These are phyloP conservation scores for Paecilomyces niveus DNA, from an alignment of 2,329 filamentous ascomycete genomes.

Conservation along the genomic window DNA sequence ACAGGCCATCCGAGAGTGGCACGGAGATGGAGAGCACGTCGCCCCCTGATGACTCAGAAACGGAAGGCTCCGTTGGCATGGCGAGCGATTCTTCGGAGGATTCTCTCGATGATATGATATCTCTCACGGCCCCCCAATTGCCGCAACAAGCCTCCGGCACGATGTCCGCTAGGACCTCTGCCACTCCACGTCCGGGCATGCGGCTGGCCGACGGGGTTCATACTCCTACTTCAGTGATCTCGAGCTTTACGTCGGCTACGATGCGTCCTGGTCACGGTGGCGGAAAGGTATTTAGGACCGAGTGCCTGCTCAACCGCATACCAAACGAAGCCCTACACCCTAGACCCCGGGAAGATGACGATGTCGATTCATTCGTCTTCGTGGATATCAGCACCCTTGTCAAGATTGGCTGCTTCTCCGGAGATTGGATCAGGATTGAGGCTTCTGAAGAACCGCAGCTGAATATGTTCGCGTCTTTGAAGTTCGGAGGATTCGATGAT, in stretches of 20 bases:
- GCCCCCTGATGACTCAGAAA: constrained; percentile 56
- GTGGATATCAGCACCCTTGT: constrained; percentile 81
- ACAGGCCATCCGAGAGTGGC: constrained; percentile 44
- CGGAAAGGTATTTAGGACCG: constrained; percentile 76
- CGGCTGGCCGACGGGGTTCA: constrained; percentile 66
- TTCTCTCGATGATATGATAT: constrained; percentile 89
- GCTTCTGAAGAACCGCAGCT: constrained; percentile 60
- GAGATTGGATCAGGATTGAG: constrained; percentile 90
- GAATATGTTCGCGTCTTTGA: constrained; percentile 55
- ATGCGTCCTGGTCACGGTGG: constrained; percentile 64
- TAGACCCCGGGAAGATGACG: constrained; percentile 74
- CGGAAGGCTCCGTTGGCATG: constrained; percentile 38
- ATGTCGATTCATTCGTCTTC: constrained; percentile 78
- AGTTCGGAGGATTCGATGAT: constrained; percentile 46
- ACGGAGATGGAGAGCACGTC: constrained; percentile 48
- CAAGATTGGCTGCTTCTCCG: constrained; percentile 92
- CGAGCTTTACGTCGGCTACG: constrained; percentile 78
- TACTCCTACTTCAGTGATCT: constrained; percentile 84
- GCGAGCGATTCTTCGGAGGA: constrained; percentile 84
- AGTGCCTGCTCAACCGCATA: constrained; percentile 66
- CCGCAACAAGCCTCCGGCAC: constrained; percentile 72
- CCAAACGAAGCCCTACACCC: constrained; percentile 76
- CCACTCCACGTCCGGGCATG: constrained; percentile 69
- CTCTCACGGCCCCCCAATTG: constrained; percentile 70
- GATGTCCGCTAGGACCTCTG: constrained; percentile 70